Base-by-base conservation (phyloP, 2,329 filamentous ascomycete species). In the Didymella lethalis region DNA sequence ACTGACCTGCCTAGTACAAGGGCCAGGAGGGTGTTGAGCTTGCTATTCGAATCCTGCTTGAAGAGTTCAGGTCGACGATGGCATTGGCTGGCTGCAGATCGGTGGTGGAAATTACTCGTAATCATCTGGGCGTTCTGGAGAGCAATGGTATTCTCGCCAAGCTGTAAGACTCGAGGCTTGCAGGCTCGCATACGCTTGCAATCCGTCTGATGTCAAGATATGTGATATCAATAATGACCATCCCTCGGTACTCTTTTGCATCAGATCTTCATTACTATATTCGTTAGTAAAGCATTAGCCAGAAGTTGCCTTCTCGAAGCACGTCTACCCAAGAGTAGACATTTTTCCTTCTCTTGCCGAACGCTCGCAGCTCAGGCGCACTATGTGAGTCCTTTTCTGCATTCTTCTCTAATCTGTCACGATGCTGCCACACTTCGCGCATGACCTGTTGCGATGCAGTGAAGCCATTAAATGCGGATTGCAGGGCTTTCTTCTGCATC, bases 21-120 rank as follows among this genome's bases (percentile, higher is more conserved):
- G 76, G 76, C 0, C 69, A 77, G 54, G 62, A 68, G 31, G 76
- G 76, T 2, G 76, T 78, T 2, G 79, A 80, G 61, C 61, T 80
- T 45, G 81, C 80, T 20, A 57, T 85, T 48, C 78, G 75, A 40
- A 77, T 84, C 26, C 50, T 80, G 23, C 44, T 67, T 23, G 59
- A 71, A 16, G 71, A 73, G 46, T 70, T 74, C 48, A 69, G 54
- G 50, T 59, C 67, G 11, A 71, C 69, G 5, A 75, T 74, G 71
- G 66, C 64, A 5, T 54, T 75, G 23, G 68, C 68, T 16, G 70
- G 72, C 50, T 58, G 63, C 29, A 49, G 47, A 11, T 50, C 57
- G 16, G 48, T 63, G 20, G 41, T 34, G 12, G 61, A 63, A 12
- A 61, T 63, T 28, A 59, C 60, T 36, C 47, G 47, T 7, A 60